phyloP scores from a whole-genome alignment of 495 filamentous ascomycete species.

The Podospora tetraspora region DNA sequence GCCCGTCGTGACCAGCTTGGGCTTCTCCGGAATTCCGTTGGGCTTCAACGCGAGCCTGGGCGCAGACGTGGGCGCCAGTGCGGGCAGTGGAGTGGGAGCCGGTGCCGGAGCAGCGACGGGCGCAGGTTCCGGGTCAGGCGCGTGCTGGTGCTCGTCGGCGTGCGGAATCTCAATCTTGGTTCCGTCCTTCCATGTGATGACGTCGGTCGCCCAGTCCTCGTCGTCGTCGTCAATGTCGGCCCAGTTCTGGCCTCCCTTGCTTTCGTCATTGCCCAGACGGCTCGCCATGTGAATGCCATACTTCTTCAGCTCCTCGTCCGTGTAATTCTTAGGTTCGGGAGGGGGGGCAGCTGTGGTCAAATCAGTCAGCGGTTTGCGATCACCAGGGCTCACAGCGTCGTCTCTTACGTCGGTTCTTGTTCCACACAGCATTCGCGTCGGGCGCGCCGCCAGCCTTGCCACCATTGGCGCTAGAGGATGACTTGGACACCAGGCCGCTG shows the following conservation, averaged over 20 bases:
- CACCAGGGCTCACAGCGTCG: background rate
- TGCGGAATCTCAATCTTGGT: constrained; percentile 82
- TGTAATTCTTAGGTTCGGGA: constrained; percentile 83
- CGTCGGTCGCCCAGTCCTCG: constrained; percentile 95
- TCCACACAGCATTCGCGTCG: constrained; percentile 83
- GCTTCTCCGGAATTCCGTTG: constrained; percentile 28
- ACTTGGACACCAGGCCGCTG: constrained; percentile 46
- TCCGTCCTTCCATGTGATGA: constrained; percentile 95
- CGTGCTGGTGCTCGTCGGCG: constrained; percentile 44
- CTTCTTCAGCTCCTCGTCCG: constrained; percentile 93
- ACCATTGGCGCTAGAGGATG: constrained; percentile 49
- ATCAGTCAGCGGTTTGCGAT: constrained; percentile 11
- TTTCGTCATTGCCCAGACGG: constrained; percentile 75
- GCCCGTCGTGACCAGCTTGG: constrained; percentile 35
- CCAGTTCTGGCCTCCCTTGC: constrained; percentile 73
- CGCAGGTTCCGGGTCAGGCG: constrained; percentile 9
- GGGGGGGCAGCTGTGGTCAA: constrained; percentile 58
- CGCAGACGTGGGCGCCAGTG: constrained; percentile 6
- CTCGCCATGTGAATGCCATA: constrained; percentile 95
- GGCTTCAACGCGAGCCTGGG: constrained; percentile 19
- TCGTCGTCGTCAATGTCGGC: constrained; percentile 98
- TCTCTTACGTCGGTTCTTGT: constrained; percentile 82
- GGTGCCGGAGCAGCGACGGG: constrained; percentile 14
- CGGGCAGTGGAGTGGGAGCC: constrained; percentile 16
- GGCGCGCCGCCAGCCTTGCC: constrained; percentile 49